Base-by-base conservation (phyloP, 768 basidiomycete species). In the Leucogyrophana mollusca region DNA sequence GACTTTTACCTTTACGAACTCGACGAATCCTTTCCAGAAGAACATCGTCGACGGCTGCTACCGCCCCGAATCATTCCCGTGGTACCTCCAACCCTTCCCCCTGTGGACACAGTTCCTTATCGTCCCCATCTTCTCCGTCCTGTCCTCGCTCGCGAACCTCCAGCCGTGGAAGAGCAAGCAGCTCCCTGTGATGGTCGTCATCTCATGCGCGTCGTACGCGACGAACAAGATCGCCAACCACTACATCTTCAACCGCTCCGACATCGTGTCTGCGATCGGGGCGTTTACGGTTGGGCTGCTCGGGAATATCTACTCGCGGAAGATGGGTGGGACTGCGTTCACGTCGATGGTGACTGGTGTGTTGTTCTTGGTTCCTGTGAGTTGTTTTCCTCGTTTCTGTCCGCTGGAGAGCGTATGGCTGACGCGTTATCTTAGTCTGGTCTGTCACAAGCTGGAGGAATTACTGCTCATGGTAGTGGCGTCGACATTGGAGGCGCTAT, bases 321-420 rank as follows among this genome's bases (percentile, higher is more conserved):
- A 79, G 60, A 84, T 88, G 77, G 79, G 85, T 7, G 90, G 90
- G 7, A 92, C 90, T 3, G 90, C 90, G 16, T 93, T 93, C 66
- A 90, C 90, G 9, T 83, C 83, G 2, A 94, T 94, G 91, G 88
- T 92, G 33, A 87, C 90, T 20, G 90, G 90, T 32, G 89, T 94
- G 4, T 64, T 91, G 52, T 90, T 94, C 66, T 70, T 93, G 49
- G 89, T 94, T 20, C 91, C 91, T 10, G 90, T 91, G 61, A 62
- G 85, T 76, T 16, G 40, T 54, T 27, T 46, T 10, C 17, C 14
- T 52, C n/a, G 16, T 14, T 34, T 45, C 16, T 35, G 30, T 36
- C 3, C 8, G 40, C 34, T 34, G 18, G 16, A 9, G 11, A 41
- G 34, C 27, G 40, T 45, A 41, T 57, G 4, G 37, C 38, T 42